Conservation (phyloP, 2,329 filamentous ascomycete species). For the Penicillium sclerotiorum region DNA sequence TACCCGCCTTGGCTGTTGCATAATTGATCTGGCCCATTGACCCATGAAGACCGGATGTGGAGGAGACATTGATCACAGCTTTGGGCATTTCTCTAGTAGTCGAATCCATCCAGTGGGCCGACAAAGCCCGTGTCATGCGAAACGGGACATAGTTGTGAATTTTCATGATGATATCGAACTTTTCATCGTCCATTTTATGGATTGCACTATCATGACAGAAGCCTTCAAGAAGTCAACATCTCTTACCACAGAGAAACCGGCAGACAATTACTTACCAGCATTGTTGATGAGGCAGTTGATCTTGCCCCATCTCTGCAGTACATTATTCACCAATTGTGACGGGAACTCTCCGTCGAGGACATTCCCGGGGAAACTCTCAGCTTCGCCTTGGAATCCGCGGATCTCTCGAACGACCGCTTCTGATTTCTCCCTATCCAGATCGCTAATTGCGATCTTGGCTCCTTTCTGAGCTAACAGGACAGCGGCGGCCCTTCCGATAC, state of each 20-base stretch:
- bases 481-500: constrained; percentile 14
- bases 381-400: not conserved
- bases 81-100: constrained; percentile 9
- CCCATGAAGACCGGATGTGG: constrained; percentile 55
- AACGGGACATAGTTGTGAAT: constrained; percentile 57
- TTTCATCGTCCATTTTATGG: constrained; percentile 17
- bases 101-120: constrained; percentile 54
- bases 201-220: constrained; percentile 19
- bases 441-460: constrained; percentile 12
- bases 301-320: constrained; percentile 8
- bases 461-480: constrained; percentile 11
- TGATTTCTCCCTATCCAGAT: constrained; percentile 12
- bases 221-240: not conserved
- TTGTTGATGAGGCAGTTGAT: constrained; percentile 17
- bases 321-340: constrained; percentile 2
- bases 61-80: constrained; percentile 56
- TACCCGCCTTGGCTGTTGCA: constrained; percentile 55
- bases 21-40: constrained; percentile 60
- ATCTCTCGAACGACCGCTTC: constrained; percentile 3
- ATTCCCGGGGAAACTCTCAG: not conserved
- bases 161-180: constrained; percentile 51
- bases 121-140: constrained; percentile 54
- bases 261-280: constrained; percentile 7
- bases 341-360: constrained; percentile 2
- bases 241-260: not conserved